Conservation (phyloP, 805 yeast species). For the Barnettozyma vustinii region DNA sequence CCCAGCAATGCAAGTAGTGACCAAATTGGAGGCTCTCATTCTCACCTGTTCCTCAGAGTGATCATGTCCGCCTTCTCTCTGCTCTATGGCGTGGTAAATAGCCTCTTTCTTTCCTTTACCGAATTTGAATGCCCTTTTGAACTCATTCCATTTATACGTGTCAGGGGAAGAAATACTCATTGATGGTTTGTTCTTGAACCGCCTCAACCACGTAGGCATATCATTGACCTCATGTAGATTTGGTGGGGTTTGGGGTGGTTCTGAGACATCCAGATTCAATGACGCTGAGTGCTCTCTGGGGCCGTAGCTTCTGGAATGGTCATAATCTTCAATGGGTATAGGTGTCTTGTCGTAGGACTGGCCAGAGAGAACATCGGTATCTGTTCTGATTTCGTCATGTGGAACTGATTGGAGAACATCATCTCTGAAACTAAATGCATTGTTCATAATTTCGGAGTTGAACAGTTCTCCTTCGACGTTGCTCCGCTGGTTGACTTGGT, state of each 20-base stretch:
- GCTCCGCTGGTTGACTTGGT: not conserved
- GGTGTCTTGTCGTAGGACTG: slow-evolving; percentile 9
- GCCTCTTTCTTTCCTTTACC: slow-evolving; percentile 8
- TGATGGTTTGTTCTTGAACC: slow-evolving; percentile 15
- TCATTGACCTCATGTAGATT: slow-evolving; percentile 10
- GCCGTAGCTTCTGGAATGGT: not conserved
- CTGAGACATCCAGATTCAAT: not conserved
- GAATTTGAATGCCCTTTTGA: slow-evolving; percentile 25
- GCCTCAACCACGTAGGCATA: slow-evolving; percentile 22
- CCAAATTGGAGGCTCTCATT: slow-evolving; percentile 36
- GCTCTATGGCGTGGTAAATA: not conserved
- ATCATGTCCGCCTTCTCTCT: slow-evolving; percentile 6
- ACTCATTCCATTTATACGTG: slow-evolving; percentile 22
- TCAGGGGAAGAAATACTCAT: slow-evolving; percentile 3
- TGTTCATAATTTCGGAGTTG: slow-evolving; percentile 9
- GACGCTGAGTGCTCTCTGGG: not conserved
- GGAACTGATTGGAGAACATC: slow-evolving; percentile 9
- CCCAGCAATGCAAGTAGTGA: slow-evolving; percentile 55
- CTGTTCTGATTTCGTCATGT: slow-evolving; percentile 22
- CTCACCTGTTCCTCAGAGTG: slow-evolving; percentile 23
- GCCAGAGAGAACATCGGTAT: slow-evolving; percentile 5
- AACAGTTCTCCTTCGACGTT: slow-evolving; percentile 16
- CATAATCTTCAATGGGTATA: not conserved
- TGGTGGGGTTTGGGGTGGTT: not conserved
- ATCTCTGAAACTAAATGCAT: slow-evolving; percentile 9